phyloP scores from a whole-genome alignment of 371 early-diverging fungal species.

The Mortierella polycephala region DNA sequence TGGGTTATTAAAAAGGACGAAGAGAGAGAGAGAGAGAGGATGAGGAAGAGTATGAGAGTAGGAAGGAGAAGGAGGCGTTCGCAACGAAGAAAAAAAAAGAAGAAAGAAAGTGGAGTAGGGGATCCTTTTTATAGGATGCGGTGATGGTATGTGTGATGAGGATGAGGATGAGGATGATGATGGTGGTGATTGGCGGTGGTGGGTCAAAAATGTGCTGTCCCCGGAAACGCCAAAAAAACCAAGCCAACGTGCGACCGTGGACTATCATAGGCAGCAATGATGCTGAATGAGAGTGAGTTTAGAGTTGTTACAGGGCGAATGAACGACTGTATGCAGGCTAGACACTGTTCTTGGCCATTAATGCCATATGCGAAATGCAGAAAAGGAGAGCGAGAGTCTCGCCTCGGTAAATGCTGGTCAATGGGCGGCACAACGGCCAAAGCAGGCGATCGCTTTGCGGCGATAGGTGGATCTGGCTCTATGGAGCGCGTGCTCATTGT shows the following conservation, averaged over 20 bases:
- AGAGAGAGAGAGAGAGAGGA: background rate
- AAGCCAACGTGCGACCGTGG: too few relatives aligned
- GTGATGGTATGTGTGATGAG: background rate
- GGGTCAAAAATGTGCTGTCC: too few relatives aligned
- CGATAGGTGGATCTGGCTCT: background rate
- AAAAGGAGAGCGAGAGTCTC: background rate
- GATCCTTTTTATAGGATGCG: background rate
- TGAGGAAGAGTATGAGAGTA: background rate
- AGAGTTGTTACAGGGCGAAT: too few relatives aligned
- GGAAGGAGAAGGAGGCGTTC: background rate
- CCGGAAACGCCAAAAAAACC: too few relatives aligned
- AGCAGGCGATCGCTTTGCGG: background rate
- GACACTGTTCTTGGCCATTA: too few relatives aligned
- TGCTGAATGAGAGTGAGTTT: too few relatives aligned
- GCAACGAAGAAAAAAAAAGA: background rate
- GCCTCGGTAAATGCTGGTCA: background rate
- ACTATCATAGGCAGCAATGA: too few relatives aligned
- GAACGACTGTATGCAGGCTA: too few relatives aligned
- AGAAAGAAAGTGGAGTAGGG: background rate
- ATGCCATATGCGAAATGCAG: too few relatives aligned
- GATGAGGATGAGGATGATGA: background rate
- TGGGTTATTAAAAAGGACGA: background rate
- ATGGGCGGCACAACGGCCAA: slow-evolving; percentile 1
- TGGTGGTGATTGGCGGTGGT: too few relatives aligned
- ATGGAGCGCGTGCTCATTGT: slow-evolving; percentile 1